Evolutionary conservation across 768 basidiomycete genomes (phyloP), one percentile per base, ranked within the genome.

Genomic region (Asterophora parasitica): DNA sequence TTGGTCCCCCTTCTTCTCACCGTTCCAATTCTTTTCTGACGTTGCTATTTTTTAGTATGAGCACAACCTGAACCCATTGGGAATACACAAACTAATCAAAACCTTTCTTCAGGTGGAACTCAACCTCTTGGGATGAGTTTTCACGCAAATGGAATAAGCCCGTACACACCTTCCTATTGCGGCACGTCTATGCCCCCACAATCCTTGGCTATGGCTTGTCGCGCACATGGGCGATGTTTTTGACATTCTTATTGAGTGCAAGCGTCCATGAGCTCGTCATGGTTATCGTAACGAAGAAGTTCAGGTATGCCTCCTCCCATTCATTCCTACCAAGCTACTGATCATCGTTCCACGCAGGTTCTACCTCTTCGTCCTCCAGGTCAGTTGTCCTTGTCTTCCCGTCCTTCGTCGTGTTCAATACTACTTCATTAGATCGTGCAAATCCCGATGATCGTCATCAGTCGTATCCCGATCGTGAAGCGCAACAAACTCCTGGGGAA

Each of bases 141-240:
- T 89, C 94, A 3, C 83, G 96, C 36, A 94, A 95, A 70, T 98
- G 96, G 95, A 98, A 98, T 70, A 92, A 90, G 55, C 95, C 95
- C 9, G 95, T 97, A 27, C 85, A 98, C 56, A 76, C 77, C n/a
- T 91, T 91, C 77, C 79, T 99, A 32, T 77, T 98, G 13, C 83
- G 92, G 9, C 96, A 99, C 62, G 93, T 99, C 27, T 99, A 99
- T 58, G 85, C 92, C 2, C 87, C 92, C 8, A 82, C 90, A 6
- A 90, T 95, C 48, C 71, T 79, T 37, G 78, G 82, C 44, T 87
- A 89, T 64, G 76, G 79, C 49, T 66, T 96, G 43, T 88, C 89
- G 35, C 80, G 78, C 49, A 76, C 77, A 4, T 73, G 77, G n/a
- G 96, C 96, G 9, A 91, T 95, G 78, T 82, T 95, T 59, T 54